Base-by-base conservation (phyloP, 2,329 filamentous ascomycete genomes). In the Colletotrichum sp. region DNA sequence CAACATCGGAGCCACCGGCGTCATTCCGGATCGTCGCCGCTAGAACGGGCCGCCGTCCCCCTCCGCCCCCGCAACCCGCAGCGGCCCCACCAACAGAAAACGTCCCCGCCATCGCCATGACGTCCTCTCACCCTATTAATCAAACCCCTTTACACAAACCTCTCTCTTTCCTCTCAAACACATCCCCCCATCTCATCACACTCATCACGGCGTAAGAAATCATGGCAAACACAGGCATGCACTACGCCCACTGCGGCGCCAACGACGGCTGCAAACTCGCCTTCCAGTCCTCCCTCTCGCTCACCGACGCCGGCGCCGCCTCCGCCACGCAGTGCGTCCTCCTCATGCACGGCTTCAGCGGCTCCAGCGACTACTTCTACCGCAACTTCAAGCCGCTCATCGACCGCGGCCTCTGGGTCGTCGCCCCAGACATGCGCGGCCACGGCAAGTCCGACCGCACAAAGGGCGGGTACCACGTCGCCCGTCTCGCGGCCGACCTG, bases 261-360 rank as follows among this genome's bases (percentile, higher is more conserved):
- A 84, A 82, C 67, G 85, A 86, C 63, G 81, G 80, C 77, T 82
- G 82, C 79, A 78, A 67, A 25, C 79, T 86, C 44, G 81, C 83
- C 66, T 83, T 84, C 68, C 83, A 84, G 65, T 82, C 83, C 44
- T 86, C 84, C 16, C 78, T 83, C 4, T 82, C 82, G 8, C 69
- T 82, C 59, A 22, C 32, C 36, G 60, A 64, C 48, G 48, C 30
- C 59, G 72, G 63, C 34, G 57, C 68, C 59, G 60, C 60, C 63
- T 71, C 69, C 36, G 64, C 65, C 25, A 65, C 44, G 25, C 70
- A 57, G 16, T 82, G 82, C 78, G 79, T 86, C 71, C 77, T 86
- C 48, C 81, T 86, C 48, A 79, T 86, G 61, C 85, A 86, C 77
- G 85, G 85, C 75, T 86, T 86, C 80, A 84, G 83, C 78, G 85